Base-by-base conservation (phyloP, 441 rosid species). In the Arabidopsis lyrata region DNA sequence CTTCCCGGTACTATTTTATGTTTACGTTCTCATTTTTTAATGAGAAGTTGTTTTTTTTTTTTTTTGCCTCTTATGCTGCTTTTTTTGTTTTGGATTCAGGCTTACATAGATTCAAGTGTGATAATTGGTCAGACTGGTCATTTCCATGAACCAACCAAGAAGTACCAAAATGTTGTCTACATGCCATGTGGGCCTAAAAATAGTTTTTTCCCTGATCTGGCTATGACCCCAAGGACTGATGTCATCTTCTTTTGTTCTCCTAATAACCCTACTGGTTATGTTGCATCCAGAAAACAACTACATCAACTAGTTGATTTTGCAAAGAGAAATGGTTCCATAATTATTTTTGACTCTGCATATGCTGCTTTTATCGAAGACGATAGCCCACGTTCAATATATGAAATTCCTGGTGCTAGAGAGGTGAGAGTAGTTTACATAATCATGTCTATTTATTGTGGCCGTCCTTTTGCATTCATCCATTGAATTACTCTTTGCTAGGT, bases 231-330 rank as follows among this genome's bases (percentile, higher is more conserved):
- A 55, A 86, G 89, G 67, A 83, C 90, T 16, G 92, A 90, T 79
- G 77, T 87, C 42, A 88, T 88, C 72, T 90, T 88, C 85, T 90
- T 90, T 62, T 90, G 93, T 74, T 90, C 93, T 38, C 93, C 92
- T 45, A 88, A 87, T 73, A 90, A 90, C 77, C 96, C 92, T 5
- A 90, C 93, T 39, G 93, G 93, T 59, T 81, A 83, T 72, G 92
- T 83, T 4, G 88, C 96, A 27, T 72, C 96, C 1, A 70, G 81
- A 41, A 48, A 74, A 63, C 92, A 87, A 32, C 72, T 88, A 38
- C 77, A 81, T 67, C 79, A 81, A 55, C 82, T 90, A 38, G 96
- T 88, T 59, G 65, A 64, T 13, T 90, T 90, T 70, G 96, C 93
- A 11, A 83, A 77, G 80, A 73, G 48, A 32, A 90, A 88, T 77